Evolutionary conservation across 257 asterid genomes (phyloP).

Genomic region (Vinca minor): DNA sequence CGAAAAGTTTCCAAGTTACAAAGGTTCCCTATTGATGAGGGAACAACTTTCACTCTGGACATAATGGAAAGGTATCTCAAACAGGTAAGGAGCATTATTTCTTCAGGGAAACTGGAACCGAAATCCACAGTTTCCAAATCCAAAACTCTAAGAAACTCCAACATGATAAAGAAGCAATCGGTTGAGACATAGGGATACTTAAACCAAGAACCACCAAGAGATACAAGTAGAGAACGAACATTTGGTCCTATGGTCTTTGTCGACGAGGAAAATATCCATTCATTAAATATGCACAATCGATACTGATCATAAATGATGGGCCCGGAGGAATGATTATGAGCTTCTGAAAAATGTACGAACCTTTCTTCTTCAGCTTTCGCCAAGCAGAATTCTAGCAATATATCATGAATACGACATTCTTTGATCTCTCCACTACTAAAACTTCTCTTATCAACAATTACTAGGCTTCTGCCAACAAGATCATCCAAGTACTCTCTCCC

Average conservation of each 20-base stretch:
- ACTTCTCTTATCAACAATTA: background rate
- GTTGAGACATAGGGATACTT: background rate
- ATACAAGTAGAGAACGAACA: background rate
- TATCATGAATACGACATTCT: slow-evolving; percentile 11
- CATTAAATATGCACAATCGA: background rate
- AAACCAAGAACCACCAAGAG: background rate
- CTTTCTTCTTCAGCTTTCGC: slow-evolving; percentile 9
- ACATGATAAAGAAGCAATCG: background rate
- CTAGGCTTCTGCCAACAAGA: slow-evolving; percentile 10
- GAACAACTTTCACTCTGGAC: background rate
- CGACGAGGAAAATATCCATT: background rate
- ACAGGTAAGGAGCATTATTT: no score
- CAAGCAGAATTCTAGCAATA: slow-evolving; percentile 6
- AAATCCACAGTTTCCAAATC: no score
- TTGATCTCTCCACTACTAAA: slow-evolving; percentile 10
- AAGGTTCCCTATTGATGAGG: no score
- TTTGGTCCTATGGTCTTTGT: background rate
- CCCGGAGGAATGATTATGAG: background rate
- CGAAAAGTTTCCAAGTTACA: no score
- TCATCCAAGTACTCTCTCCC: slow-evolving; percentile 15
- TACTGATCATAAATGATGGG: background rate
- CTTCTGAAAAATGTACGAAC: background rate
- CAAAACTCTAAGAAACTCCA: background rate
- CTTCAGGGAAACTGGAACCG: no score
- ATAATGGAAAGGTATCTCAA: background rate